Evolutionary conservation across 192 early-diverging fungal species (phyloP), one percentile per base, ranked within the genome.

Genomic region (Podila epicladia): DNA sequence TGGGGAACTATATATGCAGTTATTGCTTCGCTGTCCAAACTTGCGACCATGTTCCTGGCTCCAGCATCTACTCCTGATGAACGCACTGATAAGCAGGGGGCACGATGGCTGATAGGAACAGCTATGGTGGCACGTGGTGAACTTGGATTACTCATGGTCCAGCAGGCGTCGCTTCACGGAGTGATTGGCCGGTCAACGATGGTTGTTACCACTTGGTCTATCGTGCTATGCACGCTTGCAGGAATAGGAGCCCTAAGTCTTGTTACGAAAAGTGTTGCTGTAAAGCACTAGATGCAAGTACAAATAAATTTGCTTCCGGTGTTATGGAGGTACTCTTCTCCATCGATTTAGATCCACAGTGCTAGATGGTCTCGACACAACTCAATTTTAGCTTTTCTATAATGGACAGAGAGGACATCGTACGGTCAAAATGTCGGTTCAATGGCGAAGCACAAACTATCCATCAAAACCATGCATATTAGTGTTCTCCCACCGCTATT

Each of bases 101-200:
- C 67, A 19, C 60, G 70, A 1, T 64, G 75, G 73, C 48, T 75
- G 61, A 63, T 83, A 8, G 74, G 82, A n/a, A 45, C 72, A 33
- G 79, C 79, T 5, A 82, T 82, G 79, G 66, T 82, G 9, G 79
- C 79, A 24, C 71, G 79, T 2, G 79, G 79, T 5, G 79, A 82
- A 31, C 67, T 82, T 6, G 72, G 76, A 2, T 29, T 83, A 12
- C 45, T 85, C 24, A 83, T 82, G 66, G 69, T 55, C 0, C 72
- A 78, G 31, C 78, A 85, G 59, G 71, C 74, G 17, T 45, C 62
- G 38, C 0, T 64, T 50, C 69, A 82, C 12, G 80, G 80, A 24
- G 64, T 82, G 26, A 66, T 78, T 58, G 38, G 55, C 22, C 67
- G 67, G 29, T 31, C 67, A 1, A 63, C 50, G 11, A 82, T 82